These are phyloP conservation scores for Globisporangium cederbergense DNA, from an alignment of 352 stramenopile species.

Conservation along the genomic window DNA sequence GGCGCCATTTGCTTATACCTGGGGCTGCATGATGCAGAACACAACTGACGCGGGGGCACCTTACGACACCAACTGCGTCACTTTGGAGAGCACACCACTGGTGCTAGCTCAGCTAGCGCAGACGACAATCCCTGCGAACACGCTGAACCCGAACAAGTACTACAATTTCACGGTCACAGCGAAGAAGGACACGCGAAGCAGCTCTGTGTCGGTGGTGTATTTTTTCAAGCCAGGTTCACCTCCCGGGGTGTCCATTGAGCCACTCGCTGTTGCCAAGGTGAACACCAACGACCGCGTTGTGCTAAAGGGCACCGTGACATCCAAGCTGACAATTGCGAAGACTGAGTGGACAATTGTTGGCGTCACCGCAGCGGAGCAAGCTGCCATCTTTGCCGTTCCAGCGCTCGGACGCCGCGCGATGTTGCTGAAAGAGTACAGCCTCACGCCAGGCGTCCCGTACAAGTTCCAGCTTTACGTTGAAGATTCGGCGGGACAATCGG, in stretches of 20 bases:
- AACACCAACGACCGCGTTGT: slow-evolving; percentile 58
- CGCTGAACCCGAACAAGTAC: slow-evolving; percentile 40
- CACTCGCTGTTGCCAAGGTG: slow-evolving; percentile 37
- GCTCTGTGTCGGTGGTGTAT: slow-evolving; percentile 35
- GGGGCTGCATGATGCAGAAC: slow-evolving; percentile 34
- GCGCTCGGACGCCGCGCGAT: slow-evolving; percentile 37
- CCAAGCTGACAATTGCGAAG: slow-evolving; percentile 38
- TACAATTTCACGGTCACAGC: slow-evolving; percentile 50
- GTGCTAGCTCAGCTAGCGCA: slow-evolving; percentile 26
- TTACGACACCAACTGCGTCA: slow-evolving; percentile 33
- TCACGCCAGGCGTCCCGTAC: slow-evolving; percentile 43
- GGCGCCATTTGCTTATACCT: slow-evolving; percentile 36
- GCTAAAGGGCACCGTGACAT: slow-evolving; percentile 42
- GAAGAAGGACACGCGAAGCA: slow-evolving; percentile 39
- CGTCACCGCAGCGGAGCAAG: slow-evolving; percentile 21
- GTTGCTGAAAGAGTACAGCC: slow-evolving; percentile 40
- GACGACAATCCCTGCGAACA: slow-evolving; percentile 35
- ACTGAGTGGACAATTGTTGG: slow-evolving; percentile 49
- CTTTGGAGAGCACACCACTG: slow-evolving; percentile 14
- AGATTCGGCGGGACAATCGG: slow-evolving; percentile 35
- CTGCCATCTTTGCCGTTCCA: slow-evolving; percentile 41
- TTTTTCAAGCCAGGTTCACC: slow-evolving; percentile 44
- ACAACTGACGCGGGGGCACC: slow-evolving; percentile 15
- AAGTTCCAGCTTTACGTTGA: slow-evolving; percentile 46
- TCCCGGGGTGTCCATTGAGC: slow-evolving; percentile 50